Conservation (phyloP, 257 asterid species). For the Salvia splendens region DNA sequence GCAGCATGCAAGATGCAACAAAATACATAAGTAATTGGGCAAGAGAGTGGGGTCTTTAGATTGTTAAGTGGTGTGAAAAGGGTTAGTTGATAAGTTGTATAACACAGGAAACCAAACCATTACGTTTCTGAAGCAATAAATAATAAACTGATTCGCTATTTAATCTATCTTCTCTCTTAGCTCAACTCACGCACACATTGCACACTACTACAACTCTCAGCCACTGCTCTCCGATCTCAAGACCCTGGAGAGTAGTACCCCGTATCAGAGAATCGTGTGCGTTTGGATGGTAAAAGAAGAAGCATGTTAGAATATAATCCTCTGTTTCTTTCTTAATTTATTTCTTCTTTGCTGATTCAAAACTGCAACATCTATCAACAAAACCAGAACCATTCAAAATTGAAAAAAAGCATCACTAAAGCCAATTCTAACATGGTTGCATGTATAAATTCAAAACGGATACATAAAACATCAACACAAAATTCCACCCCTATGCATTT, state of each 20-base stretch:
- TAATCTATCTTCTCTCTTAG: too few species aligned
- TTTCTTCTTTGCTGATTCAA: neutral
- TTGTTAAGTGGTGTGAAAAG: neutral
- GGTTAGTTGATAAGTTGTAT: neutral
- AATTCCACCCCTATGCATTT: slow-evolving; percentile 3
- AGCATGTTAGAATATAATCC: neutral
- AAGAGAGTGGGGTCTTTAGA: too few species aligned
- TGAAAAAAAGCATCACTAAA: slow-evolving; percentile 2
- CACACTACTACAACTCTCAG: too few species aligned
- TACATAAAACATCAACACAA: slow-evolving; percentile 5
- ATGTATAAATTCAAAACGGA: neutral
- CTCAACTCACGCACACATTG: too few species aligned
- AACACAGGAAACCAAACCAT: too few species aligned
- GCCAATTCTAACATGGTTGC: neutral
- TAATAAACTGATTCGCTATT: too few species aligned
- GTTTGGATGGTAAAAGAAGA: neutral
- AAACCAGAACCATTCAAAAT: neutral
- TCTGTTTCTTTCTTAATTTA: neutral
- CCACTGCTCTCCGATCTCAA: slow-evolving; percentile 18
- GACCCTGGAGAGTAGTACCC: neutral
- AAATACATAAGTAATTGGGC: too few species aligned
- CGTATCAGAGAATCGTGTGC: neutral
- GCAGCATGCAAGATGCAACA: neutral
- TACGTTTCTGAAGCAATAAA: too few species aligned
- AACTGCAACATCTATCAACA: neutral